A percentile compares a stretch with the other conserved stretches of the same genome.
Conservation (phyloP, 1,284 basidiomycete species). For the Erythrobasidium hasegawianum region DNA sequence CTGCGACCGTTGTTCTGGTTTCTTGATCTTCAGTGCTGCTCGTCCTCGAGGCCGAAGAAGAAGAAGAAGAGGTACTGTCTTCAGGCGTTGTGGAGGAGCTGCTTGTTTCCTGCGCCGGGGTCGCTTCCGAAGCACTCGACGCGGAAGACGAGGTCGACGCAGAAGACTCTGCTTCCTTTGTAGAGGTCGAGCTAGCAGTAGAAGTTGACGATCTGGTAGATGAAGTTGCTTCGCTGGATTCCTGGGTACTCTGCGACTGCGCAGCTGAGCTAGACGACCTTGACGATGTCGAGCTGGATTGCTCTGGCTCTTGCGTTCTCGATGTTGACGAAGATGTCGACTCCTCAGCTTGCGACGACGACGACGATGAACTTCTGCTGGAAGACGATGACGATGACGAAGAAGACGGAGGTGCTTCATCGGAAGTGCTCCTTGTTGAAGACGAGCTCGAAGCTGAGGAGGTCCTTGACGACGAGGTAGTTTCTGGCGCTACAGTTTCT, state of each 20-base stretch:
- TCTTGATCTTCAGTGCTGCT: background rate
- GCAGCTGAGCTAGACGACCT: background rate
- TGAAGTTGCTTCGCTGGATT: background rate
- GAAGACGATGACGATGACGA: conserved; percentile 10
- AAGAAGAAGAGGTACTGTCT: background rate
- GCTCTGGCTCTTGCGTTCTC: background rate
- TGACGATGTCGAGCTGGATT: background rate
- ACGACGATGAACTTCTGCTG: too few relatives aligned
- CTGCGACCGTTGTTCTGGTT: background rate
- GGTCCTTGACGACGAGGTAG: conserved; percentile 1
- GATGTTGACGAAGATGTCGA: background rate
- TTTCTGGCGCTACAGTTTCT: background rate
- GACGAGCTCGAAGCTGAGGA: conserved; percentile 1
- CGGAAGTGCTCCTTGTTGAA: conserved; percentile 3
- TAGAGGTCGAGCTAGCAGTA: background rate
- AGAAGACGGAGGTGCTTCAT: background rate
- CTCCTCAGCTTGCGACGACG: background rate
- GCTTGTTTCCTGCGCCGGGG: background rate
- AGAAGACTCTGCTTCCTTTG: background rate
- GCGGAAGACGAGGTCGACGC: background rate
- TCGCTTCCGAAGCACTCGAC: background rate
- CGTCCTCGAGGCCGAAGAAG: background rate
- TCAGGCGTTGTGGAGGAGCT: background rate
- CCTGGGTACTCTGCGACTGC: background rate
- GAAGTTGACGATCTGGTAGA: background rate